A percentile compares a stretch with the other conserved stretches of the same genome.
Conservation (phyloP, 2,329 filamentous ascomycete genomes). For the Plectosphaerella sp. region DNA sequence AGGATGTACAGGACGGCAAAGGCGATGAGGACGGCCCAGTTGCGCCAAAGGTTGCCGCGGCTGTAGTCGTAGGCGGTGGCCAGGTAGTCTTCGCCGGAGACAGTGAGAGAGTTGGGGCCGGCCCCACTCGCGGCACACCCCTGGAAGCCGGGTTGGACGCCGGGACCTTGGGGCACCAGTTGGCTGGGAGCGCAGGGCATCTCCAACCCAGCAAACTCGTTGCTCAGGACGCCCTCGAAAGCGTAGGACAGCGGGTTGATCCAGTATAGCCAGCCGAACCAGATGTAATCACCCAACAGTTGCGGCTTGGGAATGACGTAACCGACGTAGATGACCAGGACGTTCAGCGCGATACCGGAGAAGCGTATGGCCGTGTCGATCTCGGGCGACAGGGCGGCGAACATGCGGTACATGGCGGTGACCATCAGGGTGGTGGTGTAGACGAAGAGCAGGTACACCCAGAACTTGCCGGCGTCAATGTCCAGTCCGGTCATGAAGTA, state of each 20-base stretch:
- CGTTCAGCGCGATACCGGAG: conserved; percentile 50
- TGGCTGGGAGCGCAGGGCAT: conserved; percentile 42
- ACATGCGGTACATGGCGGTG: conserved; percentile 54
- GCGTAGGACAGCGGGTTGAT: conserved; percentile 61
- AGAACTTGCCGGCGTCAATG: conserved; percentile 61
- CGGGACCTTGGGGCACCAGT: conserved; percentile 40
- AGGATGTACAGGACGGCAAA: conserved; percentile 71
- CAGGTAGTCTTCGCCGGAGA: conserved; percentile 54
- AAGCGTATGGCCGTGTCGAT: conserved; percentile 58
- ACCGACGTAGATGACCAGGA: conserved; percentile 63
- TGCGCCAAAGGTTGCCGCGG: conserved; percentile 61
- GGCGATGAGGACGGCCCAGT: conserved; percentile 72
- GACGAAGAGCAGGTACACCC: conserved; percentile 59
- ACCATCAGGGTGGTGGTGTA: conserved; percentile 55
- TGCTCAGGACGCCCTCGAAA: conserved; percentile 55
- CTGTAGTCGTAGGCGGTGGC: conserved; percentile 46
- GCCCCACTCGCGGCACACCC: conserved; percentile 53
- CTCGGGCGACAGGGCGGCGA: conserved; percentile 53
- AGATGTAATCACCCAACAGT: conserved; percentile 57
- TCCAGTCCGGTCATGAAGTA: conserved; percentile 76
- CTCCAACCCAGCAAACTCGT: conserved; percentile 46
- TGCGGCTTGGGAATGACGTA: conserved; percentile 56
- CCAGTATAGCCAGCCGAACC: conserved; percentile 64
- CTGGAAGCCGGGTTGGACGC: conserved; percentile 34
- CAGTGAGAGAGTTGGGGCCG: conserved; percentile 35